Evolutionary conservation across 345 rosid genomes (phyloP), one percentile per base, ranked within the genome.

Genomic region (Isatis tinctoria): DNA sequence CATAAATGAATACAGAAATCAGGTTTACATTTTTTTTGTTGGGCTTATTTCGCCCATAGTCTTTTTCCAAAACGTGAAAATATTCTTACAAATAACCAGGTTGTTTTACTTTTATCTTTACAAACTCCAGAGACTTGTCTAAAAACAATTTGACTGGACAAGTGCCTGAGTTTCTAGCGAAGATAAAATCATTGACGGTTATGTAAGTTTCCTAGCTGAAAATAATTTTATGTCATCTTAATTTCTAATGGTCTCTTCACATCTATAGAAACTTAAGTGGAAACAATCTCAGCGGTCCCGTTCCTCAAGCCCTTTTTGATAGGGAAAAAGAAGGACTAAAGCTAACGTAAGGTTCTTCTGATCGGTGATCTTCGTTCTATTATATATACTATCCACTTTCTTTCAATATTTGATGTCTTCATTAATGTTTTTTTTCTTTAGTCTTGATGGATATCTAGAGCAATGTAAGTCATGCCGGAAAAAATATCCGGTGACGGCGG

Each of bases 141-240:
- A n/a, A n/a, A n/a, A n/a, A n/a, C n/a, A n/a, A n/a, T n/a, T n/a
- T n/a, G 18, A 48, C 62, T 2, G 90, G 89, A 27, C 4, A 67
- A 3, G 69, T 87, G 28, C 92, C 92, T 0, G 78, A 77, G 6
- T 75, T 80, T 73, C 76, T 88, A 9, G 74, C 88, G 3, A 48
- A 56, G 9, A 22, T 86, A 70, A 30, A 73, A 13, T 74, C 58
- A 24, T 68, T 87, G 64, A 69, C 45, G 65, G 6, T 73, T 49
- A 64, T 90, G 90, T 87, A 74, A 85, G 96, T 82, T 56, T 0
- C 27, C 35, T n/a, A n/a, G n/a, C n/a, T n/a, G n/a, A n/a, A 7
- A 32, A 41, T 18, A 2, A 26, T 3, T 3, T 28, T 36, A 1
- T 4, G 18, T 11, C 3, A 20, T 69, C 32, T 32, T 69, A 3